Evolutionary conservation across 2,329 filamentous ascomycete species (phyloP), one percentile per base, ranked within the genome.

Genomic region (Aspergillus eucalypticola): DNA sequence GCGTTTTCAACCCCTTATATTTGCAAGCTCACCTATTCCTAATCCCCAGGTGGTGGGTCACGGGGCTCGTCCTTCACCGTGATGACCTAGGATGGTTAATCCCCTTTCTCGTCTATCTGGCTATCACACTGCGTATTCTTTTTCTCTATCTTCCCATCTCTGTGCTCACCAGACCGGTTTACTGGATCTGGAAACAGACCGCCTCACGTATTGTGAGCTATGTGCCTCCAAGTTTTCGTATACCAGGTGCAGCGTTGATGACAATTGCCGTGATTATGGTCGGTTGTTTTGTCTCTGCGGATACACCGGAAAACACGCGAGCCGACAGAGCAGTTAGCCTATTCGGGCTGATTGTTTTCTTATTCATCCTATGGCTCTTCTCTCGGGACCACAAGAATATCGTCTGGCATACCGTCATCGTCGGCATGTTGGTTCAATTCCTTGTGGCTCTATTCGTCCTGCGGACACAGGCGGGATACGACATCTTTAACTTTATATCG

Each of bases 401-500:
- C 52, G 64, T 75, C 29, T 92, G 88, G 89, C 88, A 90, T 70
- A 90, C 90, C 1, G 90, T 97, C 67, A 91, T 96, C 62, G 90
- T 90, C 39, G 93, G 93, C 61, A 95, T 96, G 89, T 81, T 96
- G 44, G 82, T 88, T 10, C 93, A 97, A 76, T 97, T 93, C 78
- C 82, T 97, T 71, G 84, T 96, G 64, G 92, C 91, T 3, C 82
- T 96, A 11, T 96, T 97, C 69, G 93, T 96, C 51, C 82, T 96
- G 67, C 86, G 92, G 51, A 95, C 92, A 3, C 77, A 83, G 41
- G 90, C 86, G 41, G 93, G 92, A 60, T 96, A 87, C 78, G 90
- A 96, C 77, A 96, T 96, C 73, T 97, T 97, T 85, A 87, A 86
- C 75, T 96, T 96, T 79, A 86, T 96, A 68, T 92, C 91, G 3